Evolutionary conservation across 1,284 basidiomycete genomes (phyloP).

Genomic region (Cystobasidium sp.): DNA sequence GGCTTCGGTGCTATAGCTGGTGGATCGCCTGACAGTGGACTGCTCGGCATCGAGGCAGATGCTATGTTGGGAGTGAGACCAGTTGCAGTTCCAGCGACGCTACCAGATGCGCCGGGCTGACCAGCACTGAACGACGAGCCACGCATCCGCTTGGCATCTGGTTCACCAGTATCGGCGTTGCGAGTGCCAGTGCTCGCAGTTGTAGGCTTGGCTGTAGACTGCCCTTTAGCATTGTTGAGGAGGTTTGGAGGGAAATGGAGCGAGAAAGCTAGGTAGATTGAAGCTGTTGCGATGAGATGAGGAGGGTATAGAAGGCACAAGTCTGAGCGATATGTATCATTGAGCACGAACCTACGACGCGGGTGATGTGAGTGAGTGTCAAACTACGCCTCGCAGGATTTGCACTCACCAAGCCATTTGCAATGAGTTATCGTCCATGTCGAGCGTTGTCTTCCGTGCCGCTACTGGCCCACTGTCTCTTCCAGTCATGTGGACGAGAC

Average conservation of each 20-base stretch:
- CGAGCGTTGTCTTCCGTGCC: constrained; percentile 39
- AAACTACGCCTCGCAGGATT: background rate
- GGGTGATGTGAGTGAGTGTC: background rate
- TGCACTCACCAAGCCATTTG: constrained; percentile 69
- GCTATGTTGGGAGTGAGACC: constrained; percentile 1
- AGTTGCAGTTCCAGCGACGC: background rate
- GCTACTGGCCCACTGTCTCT: constrained; percentile 53
- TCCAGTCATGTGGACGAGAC: constrained; percentile 75
- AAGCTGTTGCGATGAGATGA: constrained; percentile 87
- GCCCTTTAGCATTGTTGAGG: background rate
- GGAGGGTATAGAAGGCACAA: constrained; percentile 90
- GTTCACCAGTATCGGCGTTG: constrained; percentile 17
- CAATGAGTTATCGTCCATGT: constrained; percentile 68
- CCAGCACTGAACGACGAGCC: constrained; percentile 3
- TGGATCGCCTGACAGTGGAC: constrained; percentile 12
- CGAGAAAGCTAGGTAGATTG: constrained; percentile 82
- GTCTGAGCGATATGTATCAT: constrained; percentile 92
- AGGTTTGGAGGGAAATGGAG: constrained; percentile 53
- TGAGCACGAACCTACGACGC: constrained; percentile 81
- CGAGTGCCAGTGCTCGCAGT: background rate
- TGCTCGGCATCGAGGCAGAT: constrained; percentile 15
- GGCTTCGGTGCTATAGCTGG: constrained; percentile 45
- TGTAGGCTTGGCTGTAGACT: background rate
- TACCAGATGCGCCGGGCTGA: background rate
- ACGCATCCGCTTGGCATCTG: constrained; percentile 22